Conservation (phyloP, 495 filamentous ascomycete species). For the Arthonia radiata region DNA sequence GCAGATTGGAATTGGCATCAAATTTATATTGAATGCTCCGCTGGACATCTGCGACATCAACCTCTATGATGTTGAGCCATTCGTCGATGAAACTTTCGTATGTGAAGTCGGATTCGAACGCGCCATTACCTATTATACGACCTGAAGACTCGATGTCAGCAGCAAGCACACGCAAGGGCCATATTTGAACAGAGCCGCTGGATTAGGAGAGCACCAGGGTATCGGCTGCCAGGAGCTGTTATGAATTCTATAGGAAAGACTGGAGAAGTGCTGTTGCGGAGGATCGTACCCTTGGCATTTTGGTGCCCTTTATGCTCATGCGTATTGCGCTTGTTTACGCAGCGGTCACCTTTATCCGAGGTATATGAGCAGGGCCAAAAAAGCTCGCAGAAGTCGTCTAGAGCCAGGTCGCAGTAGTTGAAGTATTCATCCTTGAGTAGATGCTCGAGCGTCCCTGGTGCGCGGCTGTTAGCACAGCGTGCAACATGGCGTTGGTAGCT, state of each 20-base stretch:
- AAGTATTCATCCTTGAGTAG: slow-evolving; percentile 14
- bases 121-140: slow-evolving; percentile 20
- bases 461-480: no score
- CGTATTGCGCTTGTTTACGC: slow-evolving; percentile 18
- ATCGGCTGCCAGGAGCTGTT: no score
- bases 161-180: no score
- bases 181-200: no score
- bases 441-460: slow-evolving; percentile 6
- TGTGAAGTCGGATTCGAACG: slow-evolving; percentile 20
- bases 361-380: slow-evolving; percentile 24
- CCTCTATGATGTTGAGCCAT: slow-evolving; percentile 6
- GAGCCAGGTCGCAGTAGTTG: slow-evolving; percentile 17
- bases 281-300: slow-evolving; percentile 18
- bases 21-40: slow-evolving; percentile 9
- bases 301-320: slow-evolving; percentile 28
- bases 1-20: slow-evolving; percentile 4
- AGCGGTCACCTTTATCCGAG: slow-evolving; percentile 10
- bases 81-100: slow-evolving; percentile 12
- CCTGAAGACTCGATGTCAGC: no score
- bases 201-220: no score
- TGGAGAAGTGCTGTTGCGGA: no score
- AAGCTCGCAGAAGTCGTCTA: slow-evolving; percentile 22
- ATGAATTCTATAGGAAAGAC: no score
- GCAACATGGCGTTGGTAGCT: no score
- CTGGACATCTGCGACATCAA: slow-evolving; percentile 2